Evolutionary conservation across 441 rosid species (phyloP).

Genomic region (Erodium texanum): DNA sequence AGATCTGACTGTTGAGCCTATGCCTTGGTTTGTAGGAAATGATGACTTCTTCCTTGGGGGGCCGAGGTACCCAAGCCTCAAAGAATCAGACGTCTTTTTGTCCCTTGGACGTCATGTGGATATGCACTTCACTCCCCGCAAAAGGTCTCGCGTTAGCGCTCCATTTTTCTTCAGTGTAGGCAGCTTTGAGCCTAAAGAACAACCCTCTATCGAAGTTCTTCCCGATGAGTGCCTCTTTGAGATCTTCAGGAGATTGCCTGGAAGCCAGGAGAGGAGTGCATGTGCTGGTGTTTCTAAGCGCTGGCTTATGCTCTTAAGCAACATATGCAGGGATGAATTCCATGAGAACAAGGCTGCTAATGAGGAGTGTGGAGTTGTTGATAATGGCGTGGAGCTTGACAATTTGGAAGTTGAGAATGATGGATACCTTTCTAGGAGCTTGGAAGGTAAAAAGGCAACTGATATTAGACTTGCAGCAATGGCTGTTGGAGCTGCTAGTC

Average conservation of each 20-base stretch:
- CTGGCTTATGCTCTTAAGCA: conserved; percentile 65
- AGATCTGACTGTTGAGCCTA: neutral
- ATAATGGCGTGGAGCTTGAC: conserved; percentile 17
- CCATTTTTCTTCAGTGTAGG: conserved; percentile 31
- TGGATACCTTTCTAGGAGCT: conserved; percentile 58
- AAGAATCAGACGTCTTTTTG: neutral
- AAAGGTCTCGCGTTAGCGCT: conserved; percentile 52
- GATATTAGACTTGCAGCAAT: conserved; percentile 83
- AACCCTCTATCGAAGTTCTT: conserved; percentile 57
- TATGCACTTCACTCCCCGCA: conserved; percentile 57
- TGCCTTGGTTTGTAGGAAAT: neutral
- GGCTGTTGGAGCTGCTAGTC: conserved; percentile 62
- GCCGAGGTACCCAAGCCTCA: neutral
- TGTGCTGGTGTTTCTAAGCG: conserved; percentile 77
- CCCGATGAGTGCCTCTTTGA: conserved; percentile 89
- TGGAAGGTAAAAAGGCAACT: conserved; percentile 85
- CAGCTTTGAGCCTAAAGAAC: conserved; percentile 31
- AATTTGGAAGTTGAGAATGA: conserved; percentile 23
- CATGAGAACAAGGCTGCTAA: conserved; percentile 17
- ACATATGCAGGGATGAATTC: conserved; percentile 46
- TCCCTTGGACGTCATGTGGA: conserved; percentile 33
- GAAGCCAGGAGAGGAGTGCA: conserved; percentile 58
- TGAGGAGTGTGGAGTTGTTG: neutral
- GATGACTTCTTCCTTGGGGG: neutral
- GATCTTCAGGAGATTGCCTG: conserved; percentile 64